Evolutionary conservation across 1,139 yeast species (phyloP).

Genomic region (Magnusiomyces fungicola): DNA sequence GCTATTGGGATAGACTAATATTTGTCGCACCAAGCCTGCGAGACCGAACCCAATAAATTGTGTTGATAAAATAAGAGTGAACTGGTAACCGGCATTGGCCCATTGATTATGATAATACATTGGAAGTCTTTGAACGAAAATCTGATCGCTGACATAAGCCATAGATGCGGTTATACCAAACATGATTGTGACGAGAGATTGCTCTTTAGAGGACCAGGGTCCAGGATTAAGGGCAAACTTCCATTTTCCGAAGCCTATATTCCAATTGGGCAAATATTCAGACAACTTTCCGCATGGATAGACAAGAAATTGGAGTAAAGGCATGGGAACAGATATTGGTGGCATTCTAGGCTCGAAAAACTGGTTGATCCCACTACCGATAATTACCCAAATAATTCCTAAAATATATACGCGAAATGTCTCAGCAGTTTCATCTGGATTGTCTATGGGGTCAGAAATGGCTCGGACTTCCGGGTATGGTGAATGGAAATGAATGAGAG

Average conservation of each 20-base stretch:
- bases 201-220: constrained; percentile 63
- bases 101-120: constrained; percentile 37
- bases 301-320: constrained; percentile 50
- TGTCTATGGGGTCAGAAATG: constrained; percentile 47
- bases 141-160: constrained; percentile 40
- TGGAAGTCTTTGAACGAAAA: constrained; percentile 39
- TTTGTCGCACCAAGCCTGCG: constrained; percentile 52
- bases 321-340: constrained; percentile 38
- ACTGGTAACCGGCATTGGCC: constrained; percentile 46
- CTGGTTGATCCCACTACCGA: constrained; percentile 51
- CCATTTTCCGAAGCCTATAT: constrained; percentile 36
- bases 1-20: constrained; percentile 50
- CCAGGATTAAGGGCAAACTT: constrained; percentile 47
- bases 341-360: constrained; percentile 54
- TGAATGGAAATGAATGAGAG: constrained; percentile 41
- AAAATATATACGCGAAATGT: constrained; percentile 51
- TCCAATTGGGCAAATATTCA: constrained; percentile 41
- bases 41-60: constrained; percentile 57
- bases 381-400: constrained; percentile 48
- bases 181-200: constrained; percentile 50
- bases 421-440: constrained; percentile 44
- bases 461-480: constrained; percentile 62
- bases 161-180: constrained; percentile 39
- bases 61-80: constrained; percentile 44
- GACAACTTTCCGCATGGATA: constrained; percentile 47